These are phyloP conservation scores for Hypsizygus ulmarius DNA, from an alignment of 1,284 basidiomycete species.

Conservation along the genomic window DNA sequence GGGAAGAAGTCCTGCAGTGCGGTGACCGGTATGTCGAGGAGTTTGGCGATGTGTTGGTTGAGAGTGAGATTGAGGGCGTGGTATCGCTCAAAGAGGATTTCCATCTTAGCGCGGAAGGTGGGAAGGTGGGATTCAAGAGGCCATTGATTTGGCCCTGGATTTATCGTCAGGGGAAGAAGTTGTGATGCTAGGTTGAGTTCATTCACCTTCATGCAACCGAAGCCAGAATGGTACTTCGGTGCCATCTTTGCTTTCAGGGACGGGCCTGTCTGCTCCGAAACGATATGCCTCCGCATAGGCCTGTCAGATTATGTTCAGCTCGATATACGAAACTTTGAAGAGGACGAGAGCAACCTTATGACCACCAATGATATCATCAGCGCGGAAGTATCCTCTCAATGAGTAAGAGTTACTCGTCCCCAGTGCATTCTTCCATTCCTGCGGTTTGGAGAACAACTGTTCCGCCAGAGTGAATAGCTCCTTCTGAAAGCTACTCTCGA, in stretches of 20 bases:
- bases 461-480: slow-evolving; percentile 20
- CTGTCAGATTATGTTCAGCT: slow-evolving; percentile 8
- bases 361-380: slow-evolving; percentile 20
- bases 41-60: slow-evolving; percentile 25
- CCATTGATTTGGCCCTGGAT: slow-evolving; percentile 30
- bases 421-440: slow-evolving; percentile 19
- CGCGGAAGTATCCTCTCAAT: slow-evolving; percentile 26
- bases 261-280: slow-evolving; percentile 19
- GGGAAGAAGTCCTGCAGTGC: slow-evolving; percentile 26
- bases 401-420: slow-evolving; percentile 22
- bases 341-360: slow-evolving; percentile 13
- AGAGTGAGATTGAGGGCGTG: slow-evolving; percentile 24
- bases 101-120: slow-evolving; percentile 24
- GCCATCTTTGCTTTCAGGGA: slow-evolving; percentile 11
- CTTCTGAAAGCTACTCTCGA: slow-evolving; percentile 25
- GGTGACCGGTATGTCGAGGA: slow-evolving; percentile 20
- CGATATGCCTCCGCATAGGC: slow-evolving; percentile 22
- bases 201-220: slow-evolving; percentile 20
- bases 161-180: background rate
- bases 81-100: slow-evolving; percentile 26
- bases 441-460: slow-evolving; percentile 16
- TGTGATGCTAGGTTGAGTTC: background rate
- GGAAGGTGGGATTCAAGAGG: slow-evolving; percentile 24
- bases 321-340: background rate
- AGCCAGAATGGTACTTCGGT: slow-evolving; percentile 22